Percentiles rank a stretch among this genome's conserved stretches.
phyloP scores from a whole-genome alignment of 345 rosid species.

The Cardamine chenopodiifolia region DNA sequence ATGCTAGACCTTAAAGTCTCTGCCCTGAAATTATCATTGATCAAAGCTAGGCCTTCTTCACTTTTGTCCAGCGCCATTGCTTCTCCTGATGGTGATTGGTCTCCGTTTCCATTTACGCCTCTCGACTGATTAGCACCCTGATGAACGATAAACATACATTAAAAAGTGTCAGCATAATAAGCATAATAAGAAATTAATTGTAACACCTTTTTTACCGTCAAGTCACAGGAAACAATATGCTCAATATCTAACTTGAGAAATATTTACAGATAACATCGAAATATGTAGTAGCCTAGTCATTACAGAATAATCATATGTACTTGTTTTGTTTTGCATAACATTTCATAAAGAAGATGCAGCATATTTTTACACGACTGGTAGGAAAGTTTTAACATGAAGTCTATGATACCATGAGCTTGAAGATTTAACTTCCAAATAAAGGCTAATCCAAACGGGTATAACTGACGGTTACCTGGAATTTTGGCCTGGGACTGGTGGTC shows the following conservation, averaged over 20 bases:
- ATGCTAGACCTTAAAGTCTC: conserved; percentile 77
- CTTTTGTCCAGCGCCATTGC: conserved; percentile 47
- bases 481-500: conserved; percentile 28
- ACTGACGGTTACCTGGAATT: conserved; percentile 32
- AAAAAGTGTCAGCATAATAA: conserved; percentile 5
- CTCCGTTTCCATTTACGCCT: conserved; percentile 50
- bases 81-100: conserved; percentile 44
- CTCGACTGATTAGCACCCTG: conserved; percentile 57
- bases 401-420: conserved; percentile 21
- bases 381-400: conserved; percentile 4
- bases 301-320: background rate
- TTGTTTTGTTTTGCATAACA: conserved; percentile 12
- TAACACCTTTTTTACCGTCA: background rate
- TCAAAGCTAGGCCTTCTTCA: conserved; percentile 52
- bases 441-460: conserved; percentile 6
- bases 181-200: background rate
- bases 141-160: conserved; percentile 22
- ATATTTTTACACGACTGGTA: background rate
- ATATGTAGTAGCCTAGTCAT: conserved; percentile 15
- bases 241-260: background rate
- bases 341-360: conserved; percentile 14
- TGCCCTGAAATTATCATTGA: conserved; percentile 66
- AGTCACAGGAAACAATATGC: background rate
- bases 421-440: background rate
- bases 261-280: conserved; percentile 1